A percentile compares a stretch with the other conserved stretches of the same genome.
phyloP scores from a whole-genome alignment of 495 filamentous ascomycete species.

The Neurospora discreta region DNA sequence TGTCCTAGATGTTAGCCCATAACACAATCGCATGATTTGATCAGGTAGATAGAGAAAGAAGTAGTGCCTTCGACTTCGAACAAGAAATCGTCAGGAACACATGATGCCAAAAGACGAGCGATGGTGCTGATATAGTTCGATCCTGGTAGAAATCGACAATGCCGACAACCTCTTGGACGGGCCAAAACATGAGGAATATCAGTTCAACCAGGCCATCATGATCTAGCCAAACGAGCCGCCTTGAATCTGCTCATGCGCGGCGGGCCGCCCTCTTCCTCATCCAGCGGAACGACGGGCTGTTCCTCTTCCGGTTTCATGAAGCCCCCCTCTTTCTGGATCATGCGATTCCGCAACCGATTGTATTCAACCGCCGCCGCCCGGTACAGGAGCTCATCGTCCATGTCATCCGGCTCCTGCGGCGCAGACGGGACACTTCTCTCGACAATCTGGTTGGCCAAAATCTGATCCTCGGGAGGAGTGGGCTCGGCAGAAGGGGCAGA shows the following conservation, averaged over 20 bases:
- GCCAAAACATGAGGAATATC: background rate
- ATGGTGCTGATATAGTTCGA: slow-evolving; percentile 10
- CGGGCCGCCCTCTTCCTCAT: slow-evolving; percentile 53
- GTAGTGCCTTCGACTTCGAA: slow-evolving; percentile 5
- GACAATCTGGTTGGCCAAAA: slow-evolving; percentile 46
- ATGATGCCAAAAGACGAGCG: background rate
- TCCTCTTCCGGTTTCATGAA: slow-evolving; percentile 52
- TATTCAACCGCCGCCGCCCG: slow-evolving; percentile 74
- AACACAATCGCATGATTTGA: background rate
- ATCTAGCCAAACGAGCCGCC: slow-evolving; percentile 59
- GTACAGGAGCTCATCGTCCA: slow-evolving; percentile 61
- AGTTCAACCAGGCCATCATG: slow-evolving; percentile 6
- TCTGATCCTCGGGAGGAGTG: slow-evolving; percentile 44
- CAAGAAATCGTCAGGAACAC: background rate
- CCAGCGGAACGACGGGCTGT: slow-evolving; percentile 39
- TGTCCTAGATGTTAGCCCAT: background rate
- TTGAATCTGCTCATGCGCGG: slow-evolving; percentile 81
- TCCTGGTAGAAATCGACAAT: slow-evolving; percentile 9
- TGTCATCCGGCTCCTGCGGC: slow-evolving; percentile 53
- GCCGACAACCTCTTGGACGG: slow-evolving; percentile 2
- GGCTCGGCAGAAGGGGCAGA: slow-evolving; percentile 20
- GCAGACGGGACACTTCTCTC: slow-evolving; percentile 41
- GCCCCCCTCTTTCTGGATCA: slow-evolving; percentile 70
- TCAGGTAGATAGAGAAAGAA: background rate
- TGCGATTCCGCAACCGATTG: slow-evolving; percentile 62